These are phyloP conservation scores for Pseudogymnoascus sp. DNA, from an alignment of 2,329 filamentous ascomycete genomes.

Conservation along the genomic window DNA sequence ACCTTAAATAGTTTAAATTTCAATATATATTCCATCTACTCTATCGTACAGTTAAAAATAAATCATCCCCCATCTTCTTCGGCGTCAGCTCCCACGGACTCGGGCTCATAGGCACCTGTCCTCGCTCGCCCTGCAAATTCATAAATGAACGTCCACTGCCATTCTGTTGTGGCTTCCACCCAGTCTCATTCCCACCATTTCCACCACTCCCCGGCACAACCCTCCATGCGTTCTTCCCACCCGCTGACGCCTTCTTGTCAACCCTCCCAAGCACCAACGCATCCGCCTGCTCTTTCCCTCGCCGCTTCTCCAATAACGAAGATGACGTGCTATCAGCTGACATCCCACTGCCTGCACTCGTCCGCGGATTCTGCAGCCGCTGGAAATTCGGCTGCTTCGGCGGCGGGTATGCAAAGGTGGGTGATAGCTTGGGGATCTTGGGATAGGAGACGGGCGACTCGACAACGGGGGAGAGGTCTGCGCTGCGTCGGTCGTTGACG, in stretches of 20 bases:
- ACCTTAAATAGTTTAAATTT: background rate
- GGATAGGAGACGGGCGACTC: background rate
- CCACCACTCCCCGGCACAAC: background rate
- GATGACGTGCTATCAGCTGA: background rate
- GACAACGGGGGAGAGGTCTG: background rate
- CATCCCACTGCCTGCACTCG: background rate
- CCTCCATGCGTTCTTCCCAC: background rate
- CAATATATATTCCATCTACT: background rate
- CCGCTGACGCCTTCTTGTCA: background rate
- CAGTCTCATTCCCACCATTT: background rate
- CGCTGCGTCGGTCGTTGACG: background rate
- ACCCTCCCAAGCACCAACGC: background rate
- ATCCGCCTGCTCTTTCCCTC: background rate
- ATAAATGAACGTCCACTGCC: background rate
- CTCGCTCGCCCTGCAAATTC: background rate
- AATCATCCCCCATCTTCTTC: constrained; percentile 2
- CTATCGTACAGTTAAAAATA: constrained; percentile 1
- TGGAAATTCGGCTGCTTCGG: constrained; percentile 2
- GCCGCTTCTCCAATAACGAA: background rate
- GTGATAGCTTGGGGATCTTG: background rate
- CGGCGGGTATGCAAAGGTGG: background rate
- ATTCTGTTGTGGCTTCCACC: background rate
- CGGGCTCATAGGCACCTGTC: constrained; percentile 5
- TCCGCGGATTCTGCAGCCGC: background rate
- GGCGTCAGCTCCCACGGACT: constrained; percentile 1